Conservation (phyloP, 306 rosid species). For the Glycine tomentella region DNA sequence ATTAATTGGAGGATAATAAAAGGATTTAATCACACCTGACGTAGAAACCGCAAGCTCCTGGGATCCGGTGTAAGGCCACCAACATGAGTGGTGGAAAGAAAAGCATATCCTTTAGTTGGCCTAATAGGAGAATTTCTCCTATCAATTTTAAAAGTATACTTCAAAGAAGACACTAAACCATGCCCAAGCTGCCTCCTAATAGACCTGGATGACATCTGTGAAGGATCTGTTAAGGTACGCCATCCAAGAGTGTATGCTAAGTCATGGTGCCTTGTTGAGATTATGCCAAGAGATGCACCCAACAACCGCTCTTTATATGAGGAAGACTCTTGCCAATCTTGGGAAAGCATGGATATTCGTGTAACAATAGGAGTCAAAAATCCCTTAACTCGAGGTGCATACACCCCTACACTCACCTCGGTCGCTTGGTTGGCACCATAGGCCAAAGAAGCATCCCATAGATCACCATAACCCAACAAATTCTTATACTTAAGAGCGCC, state of each 20-base stretch:
- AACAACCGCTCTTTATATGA: conserved; percentile 77
- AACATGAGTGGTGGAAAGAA: conserved; percentile 78
- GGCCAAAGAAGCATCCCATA: conserved; percentile 95
- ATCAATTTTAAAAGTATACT: conserved; percentile 79
- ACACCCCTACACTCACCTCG: conserved; percentile 80
- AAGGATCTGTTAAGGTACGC: conserved; percentile 83
- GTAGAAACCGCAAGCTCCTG: conserved; percentile 78
- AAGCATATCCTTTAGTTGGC: conserved; percentile 88
- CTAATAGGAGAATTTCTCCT: conserved; percentile 77
- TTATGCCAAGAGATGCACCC: conserved; percentile 79
- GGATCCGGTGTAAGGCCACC: conserved; percentile 92
- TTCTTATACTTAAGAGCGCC: conserved; percentile 81
- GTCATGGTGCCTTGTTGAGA: conserved; percentile 81
- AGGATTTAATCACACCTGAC: conserved; percentile 67
- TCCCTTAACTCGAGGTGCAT: conserved; percentile 72
- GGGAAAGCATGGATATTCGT: conserved; percentile 79
- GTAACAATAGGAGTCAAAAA: conserved; percentile 68
- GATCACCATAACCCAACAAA: conserved; percentile 87
- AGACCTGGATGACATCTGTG: conserved; percentile 84
- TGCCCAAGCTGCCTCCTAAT: conserved; percentile 97
- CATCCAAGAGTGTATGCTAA: conserved; percentile 86
- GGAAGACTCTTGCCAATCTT: conserved; percentile 86
- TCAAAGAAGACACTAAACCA: conserved; percentile 82
- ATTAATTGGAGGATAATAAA: conserved; percentile 40
- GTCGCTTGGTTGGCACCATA: conserved; percentile 83